Conservation (phyloP, 1,139 yeast genomes). For the Nakaseomyces uthaithaninus region DNA sequence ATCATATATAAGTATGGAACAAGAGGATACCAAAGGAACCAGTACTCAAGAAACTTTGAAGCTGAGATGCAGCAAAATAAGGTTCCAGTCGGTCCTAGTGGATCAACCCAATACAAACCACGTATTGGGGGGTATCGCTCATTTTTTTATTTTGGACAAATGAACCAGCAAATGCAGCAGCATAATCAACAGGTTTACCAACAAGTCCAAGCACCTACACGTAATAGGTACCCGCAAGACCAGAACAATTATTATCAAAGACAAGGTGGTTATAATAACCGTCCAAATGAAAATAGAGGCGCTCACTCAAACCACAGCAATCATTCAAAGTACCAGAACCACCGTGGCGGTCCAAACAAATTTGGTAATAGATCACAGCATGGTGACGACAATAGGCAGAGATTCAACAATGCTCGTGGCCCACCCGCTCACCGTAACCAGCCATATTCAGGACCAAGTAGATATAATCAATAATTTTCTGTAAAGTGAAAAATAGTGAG, state of each 20-base stretch:
- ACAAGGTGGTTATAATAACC: conserved; percentile 2
- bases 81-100: conserved; percentile 34
- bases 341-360: conserved; percentile 15
- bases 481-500: neutral
- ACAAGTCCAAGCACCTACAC: conserved; percentile 3
- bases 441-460: conserved; percentile 6
- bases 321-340: conserved; percentile 16
- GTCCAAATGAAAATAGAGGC: conserved; percentile 8
- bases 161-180: conserved; percentile 12
- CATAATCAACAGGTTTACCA: conserved; percentile 4
- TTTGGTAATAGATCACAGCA: conserved; percentile 10
- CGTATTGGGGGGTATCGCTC: conserved; percentile 39
- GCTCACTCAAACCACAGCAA: conserved; percentile 10
- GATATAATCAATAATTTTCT: conserved; percentile 1
- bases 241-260: conserved; percentile 11
- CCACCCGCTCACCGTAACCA: neutral
- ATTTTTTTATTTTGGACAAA: conserved; percentile 25
- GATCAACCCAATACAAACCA: conserved; percentile 34
- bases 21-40: conserved; percentile 11
- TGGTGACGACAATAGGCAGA: conserved; percentile 6
- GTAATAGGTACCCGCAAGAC: conserved; percentile 18
- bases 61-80: conserved; percentile 26
- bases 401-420: conserved; percentile 1
- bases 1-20: conserved; percentile 37
- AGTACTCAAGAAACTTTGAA: conserved; percentile 21